These are phyloP conservation scores for Pythium pyrilobum DNA, from an alignment of 352 stramenopile genomes.

Conservation along the genomic window DNA sequence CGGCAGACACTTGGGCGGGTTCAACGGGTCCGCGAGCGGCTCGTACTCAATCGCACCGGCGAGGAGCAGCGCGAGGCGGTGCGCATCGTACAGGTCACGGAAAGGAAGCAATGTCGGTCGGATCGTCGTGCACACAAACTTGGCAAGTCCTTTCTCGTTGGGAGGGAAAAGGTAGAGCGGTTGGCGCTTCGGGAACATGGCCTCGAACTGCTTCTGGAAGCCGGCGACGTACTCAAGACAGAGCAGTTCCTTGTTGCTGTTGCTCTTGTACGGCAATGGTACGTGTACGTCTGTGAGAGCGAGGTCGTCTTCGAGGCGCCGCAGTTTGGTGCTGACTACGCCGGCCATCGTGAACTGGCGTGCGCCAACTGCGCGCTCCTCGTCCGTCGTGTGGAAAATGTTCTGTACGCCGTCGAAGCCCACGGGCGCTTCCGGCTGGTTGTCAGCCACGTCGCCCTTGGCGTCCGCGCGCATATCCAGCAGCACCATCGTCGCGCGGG, in stretches of 20 bases:
- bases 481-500: slow-evolving; percentile 32
- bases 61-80: slow-evolving; percentile 85
- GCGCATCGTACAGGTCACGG: slow-evolving; percentile 89
- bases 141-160: slow-evolving; percentile 90
- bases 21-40: slow-evolving; percentile 81
- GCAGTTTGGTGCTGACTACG: slow-evolving; percentile 77
- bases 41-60: slow-evolving; percentile 92
- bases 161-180: slow-evolving; percentile 85
- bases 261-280: slow-evolving; percentile 38
- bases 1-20: slow-evolving; percentile 68
- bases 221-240: slow-evolving; percentile 92
- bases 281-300: slow-evolving; percentile 14
- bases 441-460: slow-evolving; percentile 30
- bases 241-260: slow-evolving; percentile 88
- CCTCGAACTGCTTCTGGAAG: slow-evolving; percentile 88
- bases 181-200: slow-evolving; percentile 73
- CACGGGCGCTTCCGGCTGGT: slow-evolving; percentile 9
- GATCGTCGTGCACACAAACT: slow-evolving; percentile 94
- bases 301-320: slow-evolving; percentile 60
- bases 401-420: slow-evolving; percentile 44
- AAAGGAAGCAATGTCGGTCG: slow-evolving; percentile 90
- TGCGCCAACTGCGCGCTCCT: slow-evolving; percentile 48
- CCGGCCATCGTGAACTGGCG: slow-evolving; percentile 70
- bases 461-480: slow-evolving; percentile 47
- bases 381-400: slow-evolving; percentile 46